A percentile compares a stretch with the other conserved stretches of the same genome.
Conservation (phyloP, 495 filamentous ascomycete genomes). For the Hypoxylon fuscum region DNA sequence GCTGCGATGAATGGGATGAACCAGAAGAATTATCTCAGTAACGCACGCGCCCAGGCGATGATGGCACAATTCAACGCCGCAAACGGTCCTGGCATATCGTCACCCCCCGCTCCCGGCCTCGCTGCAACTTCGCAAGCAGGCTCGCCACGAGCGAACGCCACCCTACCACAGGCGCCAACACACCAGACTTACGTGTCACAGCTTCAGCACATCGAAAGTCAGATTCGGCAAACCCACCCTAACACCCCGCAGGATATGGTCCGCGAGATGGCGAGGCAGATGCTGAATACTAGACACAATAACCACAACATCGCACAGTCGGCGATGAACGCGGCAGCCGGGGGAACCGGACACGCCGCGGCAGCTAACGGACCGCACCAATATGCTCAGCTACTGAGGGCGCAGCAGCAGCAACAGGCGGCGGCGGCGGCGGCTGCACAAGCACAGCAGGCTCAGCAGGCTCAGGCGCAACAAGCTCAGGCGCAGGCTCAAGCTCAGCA, state of each 20-base stretch:
- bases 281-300: constrained; percentile 38
- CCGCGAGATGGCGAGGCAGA: constrained; percentile 39
- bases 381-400: constrained; percentile 77
- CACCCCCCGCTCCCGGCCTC: constrained; percentile 49
- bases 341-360: constrained; percentile 49
- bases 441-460: constrained; percentile 38
- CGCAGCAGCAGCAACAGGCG: constrained; percentile 65
- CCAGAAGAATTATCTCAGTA: constrained; percentile 54
- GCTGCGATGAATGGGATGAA: constrained; percentile 62
- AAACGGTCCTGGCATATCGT: constrained; percentile 50
- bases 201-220: constrained; percentile 51
- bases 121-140: constrained; percentile 50
- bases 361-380: constrained; percentile 64
- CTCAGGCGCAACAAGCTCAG: constrained; percentile 38
- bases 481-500: too few relatives aligned
- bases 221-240: constrained; percentile 42
- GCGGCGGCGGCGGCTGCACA: constrained; percentile 37
- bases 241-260: constrained; percentile 51
- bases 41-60: constrained; percentile 56
- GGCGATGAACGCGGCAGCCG: constrained; percentile 75
- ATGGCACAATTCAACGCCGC: constrained; percentile 50
- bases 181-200: constrained; percentile 53
- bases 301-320: constrained; percentile 58
- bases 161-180: constrained; percentile 42
- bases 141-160: constrained; percentile 47